phyloP scores from a whole-genome alignment of 495 filamentous ascomycete species.

The Talaromyces liani region DNA sequence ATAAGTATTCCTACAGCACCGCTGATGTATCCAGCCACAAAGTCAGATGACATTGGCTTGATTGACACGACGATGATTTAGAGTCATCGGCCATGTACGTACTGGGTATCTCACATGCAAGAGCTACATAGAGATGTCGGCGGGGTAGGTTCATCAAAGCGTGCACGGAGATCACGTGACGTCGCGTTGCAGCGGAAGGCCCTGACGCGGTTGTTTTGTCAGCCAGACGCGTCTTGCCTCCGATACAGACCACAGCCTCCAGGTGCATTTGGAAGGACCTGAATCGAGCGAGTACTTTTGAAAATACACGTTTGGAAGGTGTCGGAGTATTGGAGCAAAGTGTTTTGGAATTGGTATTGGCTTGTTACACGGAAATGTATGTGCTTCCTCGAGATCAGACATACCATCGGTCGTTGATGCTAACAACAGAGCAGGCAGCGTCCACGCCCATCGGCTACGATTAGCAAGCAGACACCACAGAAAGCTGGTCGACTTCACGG shows the following conservation, averaged over 20 bases:
- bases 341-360: neutral
- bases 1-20: conserved; percentile 77
- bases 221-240: neutral
- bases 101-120: neutral
- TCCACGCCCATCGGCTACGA: conserved; percentile 20
- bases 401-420: neutral
- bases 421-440: conserved; percentile 33
- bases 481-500: conserved; percentile 24
- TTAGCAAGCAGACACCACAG: conserved; percentile 16
- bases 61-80: neutral
- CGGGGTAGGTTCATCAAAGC: neutral
- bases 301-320: neutral
- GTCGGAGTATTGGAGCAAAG: neutral
- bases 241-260: neutral
- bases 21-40: conserved; percentile 81
- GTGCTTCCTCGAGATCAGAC: neutral
- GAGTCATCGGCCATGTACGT: neutral
- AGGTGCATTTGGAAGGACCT: neutral
- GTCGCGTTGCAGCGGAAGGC: neutral
- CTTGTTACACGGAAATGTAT: neutral
- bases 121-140: neutral
- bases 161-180: neutral
- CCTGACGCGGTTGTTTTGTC: neutral
- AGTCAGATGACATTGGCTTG: conserved; percentile 65
- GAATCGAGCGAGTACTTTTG: neutral